These are phyloP conservation scores for Penicillium riverlandense DNA, from an alignment of 495 filamentous ascomycete genomes.

Conservation along the genomic window DNA sequence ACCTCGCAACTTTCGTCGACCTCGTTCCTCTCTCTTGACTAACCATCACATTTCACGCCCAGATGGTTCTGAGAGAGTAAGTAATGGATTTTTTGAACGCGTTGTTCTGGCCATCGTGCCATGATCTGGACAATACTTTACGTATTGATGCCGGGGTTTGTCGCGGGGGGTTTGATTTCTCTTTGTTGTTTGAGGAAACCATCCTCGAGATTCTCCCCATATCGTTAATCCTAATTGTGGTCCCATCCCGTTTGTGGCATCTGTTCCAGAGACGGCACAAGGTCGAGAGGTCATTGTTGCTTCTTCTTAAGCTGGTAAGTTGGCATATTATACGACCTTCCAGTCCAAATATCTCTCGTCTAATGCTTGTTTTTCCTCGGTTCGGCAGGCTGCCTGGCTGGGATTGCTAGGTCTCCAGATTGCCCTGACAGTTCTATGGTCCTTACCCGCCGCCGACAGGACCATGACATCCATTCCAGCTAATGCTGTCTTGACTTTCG, in stretches of 20 bases:
- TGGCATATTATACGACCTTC: too few relatives aligned
- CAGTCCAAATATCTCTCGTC: neutral
- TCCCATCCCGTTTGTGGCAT: conserved; percentile 38
- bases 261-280: conserved; percentile 39
- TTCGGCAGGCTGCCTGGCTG: conserved; percentile 30
- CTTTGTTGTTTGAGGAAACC: conserved; percentile 50
- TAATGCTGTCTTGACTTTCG: conserved; percentile 35
- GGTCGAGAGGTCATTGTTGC: conserved; percentile 30
- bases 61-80: conserved; percentile 18
- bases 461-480: conserved; percentile 42
- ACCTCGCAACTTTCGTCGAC: neutral
- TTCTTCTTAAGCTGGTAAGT: conserved; percentile 39
- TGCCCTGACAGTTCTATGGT: conserved; percentile 42
- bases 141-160: conserved; percentile 35
- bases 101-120: conserved; percentile 20
- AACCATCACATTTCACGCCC: conserved; percentile 5
- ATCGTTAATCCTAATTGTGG: conserved; percentile 38
- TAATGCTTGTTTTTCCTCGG: neutral
- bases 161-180: conserved; percentile 53
- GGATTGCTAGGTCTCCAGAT: conserved; percentile 37
- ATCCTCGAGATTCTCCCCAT: conserved; percentile 47
- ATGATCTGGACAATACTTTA: conserved; percentile 35
- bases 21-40: conserved; percentile 6
- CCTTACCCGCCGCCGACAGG: conserved; percentile 19
- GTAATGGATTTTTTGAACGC: conserved; percentile 21